phyloP scores from a whole-genome alignment of 306 rosid genomes.

The Medicago ruthenica region DNA sequence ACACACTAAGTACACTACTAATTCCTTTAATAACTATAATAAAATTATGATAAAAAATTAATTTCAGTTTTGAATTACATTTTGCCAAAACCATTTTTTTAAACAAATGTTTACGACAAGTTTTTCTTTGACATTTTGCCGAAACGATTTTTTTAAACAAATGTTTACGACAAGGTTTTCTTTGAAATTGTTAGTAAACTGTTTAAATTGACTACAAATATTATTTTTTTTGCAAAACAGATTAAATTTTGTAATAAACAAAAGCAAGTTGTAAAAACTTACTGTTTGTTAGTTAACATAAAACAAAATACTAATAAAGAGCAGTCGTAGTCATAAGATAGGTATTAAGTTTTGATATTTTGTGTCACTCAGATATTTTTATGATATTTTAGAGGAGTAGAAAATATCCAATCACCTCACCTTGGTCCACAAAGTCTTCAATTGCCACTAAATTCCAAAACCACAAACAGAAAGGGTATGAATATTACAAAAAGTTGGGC shows the following conservation, averaged over 20 bases:
- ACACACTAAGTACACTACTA: no score
- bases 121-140: no score
- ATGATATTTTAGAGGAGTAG: no score
- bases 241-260: background rate
- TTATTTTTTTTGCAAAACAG: no score
- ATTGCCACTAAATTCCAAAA: conserved; percentile 40
- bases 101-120: no score
- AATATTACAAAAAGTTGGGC: background rate
- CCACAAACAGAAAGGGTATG: conserved; percentile 16
- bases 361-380: background rate
- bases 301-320: conserved; percentile 8
- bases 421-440: conserved; percentile 26
- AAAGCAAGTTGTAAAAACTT: background rate
- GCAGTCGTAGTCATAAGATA: background rate
- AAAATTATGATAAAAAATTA: no score
- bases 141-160: no score
- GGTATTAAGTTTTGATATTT: conserved; percentile 19
- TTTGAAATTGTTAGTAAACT: background rate
- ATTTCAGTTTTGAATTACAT: no score
- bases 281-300: background rate
- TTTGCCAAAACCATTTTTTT: no score
- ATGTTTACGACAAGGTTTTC: no score
- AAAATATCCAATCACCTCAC: background rate
- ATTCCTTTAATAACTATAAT: no score
- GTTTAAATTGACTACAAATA: background rate